Evolutionary conservation across 768 basidiomycete species (phyloP), one percentile per base, ranked within the genome.

Genomic region (Leccinum aurantiacum): DNA sequence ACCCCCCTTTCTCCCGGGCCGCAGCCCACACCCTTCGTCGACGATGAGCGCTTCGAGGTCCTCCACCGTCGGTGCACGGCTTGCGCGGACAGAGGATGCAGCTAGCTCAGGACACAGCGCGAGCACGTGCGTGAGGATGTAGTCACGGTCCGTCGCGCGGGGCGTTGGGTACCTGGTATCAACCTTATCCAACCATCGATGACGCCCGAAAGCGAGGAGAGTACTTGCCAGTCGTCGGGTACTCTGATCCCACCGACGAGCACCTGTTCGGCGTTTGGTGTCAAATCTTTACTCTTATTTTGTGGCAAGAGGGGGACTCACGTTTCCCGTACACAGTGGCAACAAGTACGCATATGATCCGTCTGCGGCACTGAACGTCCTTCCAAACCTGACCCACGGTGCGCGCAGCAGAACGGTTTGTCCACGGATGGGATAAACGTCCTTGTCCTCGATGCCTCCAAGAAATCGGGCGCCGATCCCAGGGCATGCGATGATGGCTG

Each of bases 1-100:
- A 0, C 90, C 89, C n/a, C 85, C 87, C 44, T 82, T 84, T 57
- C 91, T 75, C 1, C 73, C 82, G 1, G 90, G 91, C 3, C 90
- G 78, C 51, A 92, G 72, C 3, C 91, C 91, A 64, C 82, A 82
- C 3, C 83, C 82, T 60, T 82, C 79, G 37, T 80, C 80, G 6
- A 83, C 66, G 35, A 84, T 74, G 35, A 83, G 75, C 2, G 78
- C 71, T 44, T 78, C 70, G 2, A 86, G 63, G 61, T 86, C 84
- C 6, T 82, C 79, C 8, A 84, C 50, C 0, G 77, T 82, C 5
- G 84, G 82, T 44, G 74, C 68, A 19, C 83, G 78, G 14, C 63
- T 62, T 8, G 73, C 77, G 3, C 84, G 78, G 15, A 84, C 64
- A 51, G 84, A 80, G 0, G 83, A 84, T 4, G 85, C 80, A 1